These are phyloP conservation scores for Diplodia intermedia DNA, from an alignment of 2,329 filamentous ascomycete species.

Conservation along the genomic window DNA sequence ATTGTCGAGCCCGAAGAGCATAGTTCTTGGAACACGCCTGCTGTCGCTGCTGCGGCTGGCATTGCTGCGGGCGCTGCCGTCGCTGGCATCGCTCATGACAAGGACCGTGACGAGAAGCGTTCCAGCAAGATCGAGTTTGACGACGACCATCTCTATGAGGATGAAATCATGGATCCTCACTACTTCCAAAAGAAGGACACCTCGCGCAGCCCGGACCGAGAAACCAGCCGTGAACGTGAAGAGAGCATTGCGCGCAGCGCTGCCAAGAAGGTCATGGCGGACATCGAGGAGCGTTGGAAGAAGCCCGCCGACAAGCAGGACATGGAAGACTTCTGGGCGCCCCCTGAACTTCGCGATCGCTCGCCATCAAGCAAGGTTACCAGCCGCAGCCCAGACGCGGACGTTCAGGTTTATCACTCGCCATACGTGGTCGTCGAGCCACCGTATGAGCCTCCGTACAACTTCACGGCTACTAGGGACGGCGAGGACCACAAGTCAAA, in stretches of 20 bases:
- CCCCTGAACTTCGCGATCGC: slow-evolving; percentile 51
- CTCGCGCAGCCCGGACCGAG: slow-evolving; percentile 23
- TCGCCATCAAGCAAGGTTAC: slow-evolving; percentile 35
- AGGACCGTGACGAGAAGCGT: neutral
- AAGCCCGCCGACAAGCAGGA: slow-evolving; percentile 46
- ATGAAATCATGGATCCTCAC: slow-evolving; percentile 55
- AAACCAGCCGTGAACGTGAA: slow-evolving; percentile 6
- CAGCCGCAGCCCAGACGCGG: slow-evolving; percentile 48
- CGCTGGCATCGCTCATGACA: slow-evolving; percentile 42
- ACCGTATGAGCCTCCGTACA: slow-evolving; percentile 48
- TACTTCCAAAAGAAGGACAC: slow-evolving; percentile 52
- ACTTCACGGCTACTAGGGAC: slow-evolving; percentile 51
- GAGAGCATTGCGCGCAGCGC: slow-evolving; percentile 42
- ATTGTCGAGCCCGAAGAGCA: slow-evolving; percentile 41
- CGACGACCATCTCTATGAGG: slow-evolving; percentile 45
- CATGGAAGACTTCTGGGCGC: slow-evolving; percentile 56
- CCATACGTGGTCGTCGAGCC: slow-evolving; percentile 44
- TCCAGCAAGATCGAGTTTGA: slow-evolving; percentile 27
- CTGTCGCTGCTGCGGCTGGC: slow-evolving; percentile 44
- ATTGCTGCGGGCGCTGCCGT: slow-evolving; percentile 36
- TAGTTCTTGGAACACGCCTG: slow-evolving; percentile 42
- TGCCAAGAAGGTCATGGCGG: slow-evolving; percentile 50
- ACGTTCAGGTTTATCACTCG: slow-evolving; percentile 54
- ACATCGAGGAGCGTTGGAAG: slow-evolving; percentile 53
- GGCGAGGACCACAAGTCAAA: slow-evolving; percentile 41